These are phyloP conservation scores for Entophlyctis helioformis DNA, from an alignment of 192 early-diverging fungal genomes.

Conservation along the genomic window DNA sequence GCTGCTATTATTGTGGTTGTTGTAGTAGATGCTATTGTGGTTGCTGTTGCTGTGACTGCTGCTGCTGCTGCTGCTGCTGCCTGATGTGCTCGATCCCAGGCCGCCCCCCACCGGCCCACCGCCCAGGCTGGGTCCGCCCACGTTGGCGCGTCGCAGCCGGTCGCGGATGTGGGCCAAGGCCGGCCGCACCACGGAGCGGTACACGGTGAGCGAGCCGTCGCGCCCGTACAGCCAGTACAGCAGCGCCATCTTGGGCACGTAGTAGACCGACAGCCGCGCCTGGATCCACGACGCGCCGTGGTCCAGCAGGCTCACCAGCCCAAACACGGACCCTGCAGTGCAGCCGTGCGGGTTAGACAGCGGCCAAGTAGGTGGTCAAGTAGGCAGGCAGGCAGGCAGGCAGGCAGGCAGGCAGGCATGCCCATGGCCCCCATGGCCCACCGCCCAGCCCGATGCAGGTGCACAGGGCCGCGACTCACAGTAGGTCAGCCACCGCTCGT, in stretches of 20 bases:
- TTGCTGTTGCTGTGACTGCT: no score
- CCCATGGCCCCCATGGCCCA: no score
- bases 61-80: no score
- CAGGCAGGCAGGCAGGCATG: no score
- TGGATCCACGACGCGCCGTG: slow-evolving; percentile 9
- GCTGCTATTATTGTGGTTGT: no score
- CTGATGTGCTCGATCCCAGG: no score
- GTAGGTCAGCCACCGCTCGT: slow-evolving; percentile 41
- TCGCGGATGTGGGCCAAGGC: neutral
- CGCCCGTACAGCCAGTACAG: slow-evolving; percentile 31
- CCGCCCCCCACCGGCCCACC: slow-evolving; percentile 3
- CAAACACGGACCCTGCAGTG: slow-evolving; percentile 32
- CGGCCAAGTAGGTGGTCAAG: no score
- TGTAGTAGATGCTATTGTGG: no score
- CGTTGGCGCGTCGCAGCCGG: neutral
- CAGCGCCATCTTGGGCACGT: slow-evolving; percentile 26
- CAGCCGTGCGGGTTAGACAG: no score
- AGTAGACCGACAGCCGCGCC: slow-evolving; percentile 20
- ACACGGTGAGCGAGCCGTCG: slow-evolving; percentile 27
- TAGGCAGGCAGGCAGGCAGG: no score
- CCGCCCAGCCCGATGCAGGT: no score
- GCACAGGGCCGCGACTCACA: slow-evolving; percentile 24
- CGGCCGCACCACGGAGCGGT: slow-evolving; percentile 23
- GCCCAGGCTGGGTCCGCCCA: neutral
- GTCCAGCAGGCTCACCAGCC: slow-evolving; percentile 30